Evolutionary conservation across 768 basidiomycete genomes (phyloP), one percentile per base, ranked within the genome.

Genomic region (Kwoniella sp.): DNA sequence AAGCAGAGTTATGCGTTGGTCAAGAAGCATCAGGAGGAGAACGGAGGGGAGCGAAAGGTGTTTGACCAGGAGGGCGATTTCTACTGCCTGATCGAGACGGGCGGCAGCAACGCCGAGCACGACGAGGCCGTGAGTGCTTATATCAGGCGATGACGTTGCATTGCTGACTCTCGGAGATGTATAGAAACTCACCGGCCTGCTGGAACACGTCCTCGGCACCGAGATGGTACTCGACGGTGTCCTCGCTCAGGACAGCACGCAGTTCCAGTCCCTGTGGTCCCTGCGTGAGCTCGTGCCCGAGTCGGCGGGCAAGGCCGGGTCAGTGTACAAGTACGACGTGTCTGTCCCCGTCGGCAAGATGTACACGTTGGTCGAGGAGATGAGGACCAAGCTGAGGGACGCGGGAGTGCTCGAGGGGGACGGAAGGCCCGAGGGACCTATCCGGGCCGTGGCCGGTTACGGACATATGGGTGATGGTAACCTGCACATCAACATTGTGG

Each of bases 381-480:
- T 90, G 28, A 78, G 86, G 51, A 83, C 85, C 55, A 84, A 82
- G 49, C 77, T 98, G 31, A 73, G 78, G 28, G 69, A 71, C 23
- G 60, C 56, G 23, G 78, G 78, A 1, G 40, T 80, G 26, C 56
- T 66, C 43, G 86, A 84, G 3, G 79, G 88, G 9, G 77, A 89
- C 46, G 62, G 66, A 5, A 40, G 43, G 23, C 32, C 44, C 17
- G 23, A 65, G 14, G 73, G 73, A 5, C 63, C 62, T 40, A 86
- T 98, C 33, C 86, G 85, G 71, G 81, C 84, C 66, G 88, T 92
- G 12, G 76, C 93, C 53, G 95, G 95, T 10, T 99, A 89, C 63
- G 95, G 95, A 11, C 95, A 99, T 73, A 84, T 98, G 46, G 95
- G 95, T 20, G 95, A 99, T 75, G 91, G 91, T 15, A 98, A 99